Evolutionary conservation across 164 flowering plant species (phyloP).

Genomic region (Chimonanthus salicifolius): DNA sequence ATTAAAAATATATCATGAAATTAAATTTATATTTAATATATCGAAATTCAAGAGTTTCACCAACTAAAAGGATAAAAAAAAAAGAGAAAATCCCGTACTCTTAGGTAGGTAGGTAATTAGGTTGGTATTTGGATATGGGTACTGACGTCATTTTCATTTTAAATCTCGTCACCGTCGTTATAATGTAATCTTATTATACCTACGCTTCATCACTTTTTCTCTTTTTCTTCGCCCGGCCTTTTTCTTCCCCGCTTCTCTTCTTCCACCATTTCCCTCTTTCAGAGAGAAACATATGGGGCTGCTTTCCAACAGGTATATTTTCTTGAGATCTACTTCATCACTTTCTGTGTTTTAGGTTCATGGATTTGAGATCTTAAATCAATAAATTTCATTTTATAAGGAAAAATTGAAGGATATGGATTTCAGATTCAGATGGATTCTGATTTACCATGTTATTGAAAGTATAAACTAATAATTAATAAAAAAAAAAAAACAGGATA

Average conservation of each 20-base stretch:
- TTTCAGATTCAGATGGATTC: not conserved
- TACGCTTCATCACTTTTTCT: not conserved
- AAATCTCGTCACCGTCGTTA: no score
- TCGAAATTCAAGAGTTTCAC: no score
- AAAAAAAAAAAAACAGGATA: constrained; percentile 32
- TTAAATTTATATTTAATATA: no score
- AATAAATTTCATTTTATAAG: not conserved
- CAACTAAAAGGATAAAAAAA: no score
- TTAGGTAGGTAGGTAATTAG: no score
- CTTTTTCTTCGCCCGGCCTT: no score
- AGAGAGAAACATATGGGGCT: constrained; percentile 5
- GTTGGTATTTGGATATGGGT: no score
- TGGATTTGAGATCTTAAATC: not conserved
- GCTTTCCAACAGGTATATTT: constrained; percentile 7
- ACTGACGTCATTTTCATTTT: no score
- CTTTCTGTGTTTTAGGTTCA: not conserved
- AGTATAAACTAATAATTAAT: not conserved
- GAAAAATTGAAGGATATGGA: not conserved
- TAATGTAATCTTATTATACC: not conserved
- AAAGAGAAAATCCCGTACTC: no score
- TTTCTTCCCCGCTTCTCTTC: not conserved
- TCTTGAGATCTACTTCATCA: not conserved
- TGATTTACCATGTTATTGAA: not conserved
- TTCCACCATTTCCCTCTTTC: not conserved
- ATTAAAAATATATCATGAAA: no score